A percentile compares a stretch with the other conserved stretches of the same genome.
Evolutionary conservation across 192 early-diverging fungal genomes (phyloP).

Genomic region (Gigaspora rosea): DNA sequence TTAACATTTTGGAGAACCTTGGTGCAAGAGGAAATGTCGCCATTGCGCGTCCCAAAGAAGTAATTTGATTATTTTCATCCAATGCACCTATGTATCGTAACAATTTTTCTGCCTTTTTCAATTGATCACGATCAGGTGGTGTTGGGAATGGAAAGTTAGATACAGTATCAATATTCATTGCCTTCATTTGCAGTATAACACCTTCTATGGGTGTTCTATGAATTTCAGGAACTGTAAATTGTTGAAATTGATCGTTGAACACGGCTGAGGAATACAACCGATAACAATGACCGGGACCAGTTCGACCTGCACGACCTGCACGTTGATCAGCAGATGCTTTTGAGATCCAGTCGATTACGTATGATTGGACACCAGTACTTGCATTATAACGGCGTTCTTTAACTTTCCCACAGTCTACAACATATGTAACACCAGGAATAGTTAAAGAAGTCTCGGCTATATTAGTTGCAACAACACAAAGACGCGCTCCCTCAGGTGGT

Average conservation of each 20-base stretch:
- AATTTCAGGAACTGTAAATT: slow-evolving; percentile 94
- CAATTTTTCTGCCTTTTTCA: slow-evolving; percentile 80
- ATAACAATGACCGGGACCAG: slow-evolving; percentile 90
- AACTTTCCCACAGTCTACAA: slow-evolving; percentile 90
- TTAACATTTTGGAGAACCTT: slow-evolving; percentile 88
- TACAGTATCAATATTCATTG: slow-evolving; percentile 95
- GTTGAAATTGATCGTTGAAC: slow-evolving; percentile 88
- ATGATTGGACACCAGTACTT: slow-evolving; percentile 91
- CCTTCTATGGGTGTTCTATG: slow-evolving; percentile 96
- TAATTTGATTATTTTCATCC: slow-evolving; percentile 62
- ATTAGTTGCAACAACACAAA: slow-evolving; percentile 96
- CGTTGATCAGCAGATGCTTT: slow-evolving; percentile 93
- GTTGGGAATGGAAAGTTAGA: slow-evolving; percentile 98
- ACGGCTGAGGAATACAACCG: slow-evolving; percentile 93
- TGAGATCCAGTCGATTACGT: slow-evolving; percentile 94
- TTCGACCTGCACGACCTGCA: slow-evolving; percentile 92
- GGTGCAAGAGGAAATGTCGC: slow-evolving; percentile 90
- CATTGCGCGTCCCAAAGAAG: slow-evolving; percentile 85
- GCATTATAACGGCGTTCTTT: slow-evolving; percentile 95
- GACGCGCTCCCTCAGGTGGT: slow-evolving; percentile 82
- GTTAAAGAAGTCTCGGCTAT: slow-evolving; percentile 98
- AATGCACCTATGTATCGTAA: slow-evolving; percentile 79
- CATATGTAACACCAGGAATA: slow-evolving; percentile 94
- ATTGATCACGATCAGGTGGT: slow-evolving; percentile 72
- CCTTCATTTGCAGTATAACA: slow-evolving; percentile 97